Evolutionary conservation across 2,329 filamentous ascomycete genomes (phyloP).

Genomic region (Lasiodiplodia sp.): DNA sequence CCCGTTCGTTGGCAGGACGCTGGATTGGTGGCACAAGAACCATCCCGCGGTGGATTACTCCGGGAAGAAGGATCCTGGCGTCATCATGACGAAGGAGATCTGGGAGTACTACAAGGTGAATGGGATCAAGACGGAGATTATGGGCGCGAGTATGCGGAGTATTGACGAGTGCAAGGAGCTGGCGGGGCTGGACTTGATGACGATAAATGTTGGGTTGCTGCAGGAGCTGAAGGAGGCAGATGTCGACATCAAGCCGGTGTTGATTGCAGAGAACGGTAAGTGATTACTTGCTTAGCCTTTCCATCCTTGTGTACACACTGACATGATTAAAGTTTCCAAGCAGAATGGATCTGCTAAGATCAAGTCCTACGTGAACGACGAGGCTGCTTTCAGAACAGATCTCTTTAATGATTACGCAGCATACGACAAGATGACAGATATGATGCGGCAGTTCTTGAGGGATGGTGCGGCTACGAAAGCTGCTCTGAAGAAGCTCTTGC

Average conservation of each 20-base stretch:
- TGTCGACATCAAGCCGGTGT: conserved; percentile 11
- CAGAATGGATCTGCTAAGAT: not conserved
- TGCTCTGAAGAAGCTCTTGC: conserved; percentile 7
- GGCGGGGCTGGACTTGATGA: conserved; percentile 66
- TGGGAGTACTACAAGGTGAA: conserved; percentile 57
- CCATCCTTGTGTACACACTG: not conserved
- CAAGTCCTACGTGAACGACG: conserved; percentile 7
- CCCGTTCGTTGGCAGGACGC: conserved; percentile 47
- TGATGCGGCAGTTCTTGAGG: conserved; percentile 19
- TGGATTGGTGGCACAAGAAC: conserved; percentile 58
- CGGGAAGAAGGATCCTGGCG: conserved; percentile 53
- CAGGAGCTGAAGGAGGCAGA: conserved; percentile 36
- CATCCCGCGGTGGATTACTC: conserved; percentile 64
- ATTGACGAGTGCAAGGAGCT: conserved; percentile 65
- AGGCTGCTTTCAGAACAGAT: conserved; percentile 17
- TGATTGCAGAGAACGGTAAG: conserved; percentile 10
- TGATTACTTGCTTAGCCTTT: not conserved
- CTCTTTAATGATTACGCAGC: conserved; percentile 19
- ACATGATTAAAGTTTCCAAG: not conserved
- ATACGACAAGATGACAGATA: conserved; percentile 22
- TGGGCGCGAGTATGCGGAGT: conserved; percentile 65
- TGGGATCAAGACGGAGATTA: conserved; percentile 57
- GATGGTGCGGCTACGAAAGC: conserved; percentile 10
- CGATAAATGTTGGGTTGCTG: conserved; percentile 63
- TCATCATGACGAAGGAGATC: conserved; percentile 59